Conservation (phyloP, 768 basidiomycete species). For the Tremella fuciformis region DNA sequence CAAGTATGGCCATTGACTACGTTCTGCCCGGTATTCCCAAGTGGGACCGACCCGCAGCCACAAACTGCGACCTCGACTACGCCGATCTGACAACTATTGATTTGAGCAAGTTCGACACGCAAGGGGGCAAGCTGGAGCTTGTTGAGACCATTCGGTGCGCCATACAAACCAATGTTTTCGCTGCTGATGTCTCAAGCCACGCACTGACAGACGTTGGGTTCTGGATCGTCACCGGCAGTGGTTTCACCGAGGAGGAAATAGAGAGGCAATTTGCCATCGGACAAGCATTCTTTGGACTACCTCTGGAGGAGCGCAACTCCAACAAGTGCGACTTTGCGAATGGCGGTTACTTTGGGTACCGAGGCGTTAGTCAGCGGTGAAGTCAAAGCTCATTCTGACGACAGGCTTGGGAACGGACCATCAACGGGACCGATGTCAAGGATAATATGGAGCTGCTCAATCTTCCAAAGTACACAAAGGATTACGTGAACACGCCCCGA, state of each 20-base stretch:
- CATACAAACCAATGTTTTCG: neutral
- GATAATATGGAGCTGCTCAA: constrained; percentile 55
- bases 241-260: constrained; percentile 54
- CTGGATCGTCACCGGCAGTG: constrained; percentile 51
- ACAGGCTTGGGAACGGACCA: constrained; percentile 37
- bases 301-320: constrained; percentile 53
- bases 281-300: constrained; percentile 52
- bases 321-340: constrained; percentile 49
- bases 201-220: constrained; percentile 29
- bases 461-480: constrained; percentile 52
- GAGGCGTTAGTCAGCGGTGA: constrained; percentile 30
- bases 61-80: constrained; percentile 48
- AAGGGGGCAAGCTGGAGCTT: constrained; percentile 29
- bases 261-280: constrained; percentile 53
- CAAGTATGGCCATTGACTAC: constrained; percentile 24
- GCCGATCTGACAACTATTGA: constrained; percentile 44
- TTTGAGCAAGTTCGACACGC: constrained; percentile 27
- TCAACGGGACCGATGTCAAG: constrained; percentile 52
- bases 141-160: constrained; percentile 28
- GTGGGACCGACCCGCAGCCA: constrained; percentile 32
- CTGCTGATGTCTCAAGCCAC: constrained; percentile 12
- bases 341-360: constrained; percentile 53
- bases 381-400: neutral
- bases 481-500: constrained; percentile 29
- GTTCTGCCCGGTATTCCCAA: constrained; percentile 16